Conservation (phyloP, 495 filamentous ascomycete species). For the Echria macrotheca region DNA sequence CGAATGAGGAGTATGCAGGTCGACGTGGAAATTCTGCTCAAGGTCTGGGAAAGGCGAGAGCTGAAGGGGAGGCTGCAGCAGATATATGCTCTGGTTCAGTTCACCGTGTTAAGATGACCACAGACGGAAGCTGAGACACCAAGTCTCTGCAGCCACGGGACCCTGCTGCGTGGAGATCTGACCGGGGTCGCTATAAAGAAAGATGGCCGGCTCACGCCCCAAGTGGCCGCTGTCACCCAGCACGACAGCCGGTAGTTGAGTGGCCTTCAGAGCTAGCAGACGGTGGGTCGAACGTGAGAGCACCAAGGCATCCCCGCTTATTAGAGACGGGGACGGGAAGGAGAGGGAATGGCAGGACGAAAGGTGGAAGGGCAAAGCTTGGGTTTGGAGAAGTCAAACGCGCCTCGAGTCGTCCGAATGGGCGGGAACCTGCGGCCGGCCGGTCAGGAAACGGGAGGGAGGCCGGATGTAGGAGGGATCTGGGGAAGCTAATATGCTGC, state of each 20-base stretch:
- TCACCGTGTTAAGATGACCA: neutral
- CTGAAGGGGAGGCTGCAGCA: too few species aligned
- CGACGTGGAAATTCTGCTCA: too few species aligned
- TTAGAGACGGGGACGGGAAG: neutral
- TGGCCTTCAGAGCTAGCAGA: too few species aligned
- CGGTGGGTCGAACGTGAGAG: too few species aligned
- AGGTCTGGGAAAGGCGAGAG: too few species aligned
- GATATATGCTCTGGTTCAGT: slow-evolving; percentile 8
- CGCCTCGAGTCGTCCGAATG: neutral
- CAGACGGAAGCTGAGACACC: neutral
- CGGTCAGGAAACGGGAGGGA: slow-evolving; percentile 13
- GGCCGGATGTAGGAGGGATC: slow-evolving; percentile 14
- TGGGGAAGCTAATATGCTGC: neutral
- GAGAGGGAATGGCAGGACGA: too few species aligned
- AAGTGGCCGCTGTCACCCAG: neutral
- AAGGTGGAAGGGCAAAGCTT: too few species aligned
- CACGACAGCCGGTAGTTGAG: too few species aligned
- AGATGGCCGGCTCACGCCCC: neutral
- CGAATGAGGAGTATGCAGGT: too few species aligned
- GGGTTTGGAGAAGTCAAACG: slow-evolving; percentile 3
- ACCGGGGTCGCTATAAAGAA: slow-evolving; percentile 8
- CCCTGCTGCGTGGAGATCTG: neutral
- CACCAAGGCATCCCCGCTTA: neutral
- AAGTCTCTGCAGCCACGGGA: neutral
- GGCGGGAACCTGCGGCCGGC: slow-evolving; percentile 17